Conservation (phyloP, 495 filamentous ascomycete species). For the Bryoglossum gracile region DNA sequence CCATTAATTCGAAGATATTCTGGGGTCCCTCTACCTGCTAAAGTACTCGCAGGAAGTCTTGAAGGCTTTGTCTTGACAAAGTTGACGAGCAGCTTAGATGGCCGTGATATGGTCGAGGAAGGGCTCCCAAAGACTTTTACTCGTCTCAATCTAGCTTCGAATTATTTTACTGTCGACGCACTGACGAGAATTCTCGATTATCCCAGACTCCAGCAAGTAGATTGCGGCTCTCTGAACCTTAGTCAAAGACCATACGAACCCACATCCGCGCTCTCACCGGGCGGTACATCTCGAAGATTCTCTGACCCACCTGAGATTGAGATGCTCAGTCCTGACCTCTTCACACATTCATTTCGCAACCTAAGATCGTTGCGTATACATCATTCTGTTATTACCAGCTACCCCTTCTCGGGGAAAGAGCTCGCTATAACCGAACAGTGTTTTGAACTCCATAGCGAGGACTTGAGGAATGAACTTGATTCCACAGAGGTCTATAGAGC, state of each 20-base stretch:
- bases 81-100: constrained; percentile 8
- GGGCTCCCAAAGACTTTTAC: constrained; percentile 11
- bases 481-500: constrained; percentile 9
- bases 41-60: not conserved
- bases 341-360: constrained; percentile 33
- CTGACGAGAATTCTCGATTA: constrained; percentile 4
- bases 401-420: constrained; percentile 33
- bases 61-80: constrained; percentile 5
- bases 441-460: constrained; percentile 18
- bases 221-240: constrained; percentile 47
- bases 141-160: constrained; percentile 10
- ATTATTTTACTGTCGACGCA: constrained; percentile 11
- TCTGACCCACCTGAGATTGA: constrained; percentile 13
- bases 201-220: constrained; percentile 30
- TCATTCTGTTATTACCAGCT: constrained; percentile 47
- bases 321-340: constrained; percentile 11
- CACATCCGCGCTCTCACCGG: constrained; percentile 29
- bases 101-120: constrained; percentile 8
- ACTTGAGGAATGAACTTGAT: constrained; percentile 14
- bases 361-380: constrained; percentile 50
- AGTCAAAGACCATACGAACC: constrained; percentile 33
- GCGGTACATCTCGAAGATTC: constrained; percentile 10
- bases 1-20: constrained; percentile 1
- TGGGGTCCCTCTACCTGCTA: not conserved
- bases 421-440: constrained; percentile 22